Base-by-base conservation (phyloP, 495 filamentous ascomycete genomes). In the Hypomontagnella submonticulosa region DNA sequence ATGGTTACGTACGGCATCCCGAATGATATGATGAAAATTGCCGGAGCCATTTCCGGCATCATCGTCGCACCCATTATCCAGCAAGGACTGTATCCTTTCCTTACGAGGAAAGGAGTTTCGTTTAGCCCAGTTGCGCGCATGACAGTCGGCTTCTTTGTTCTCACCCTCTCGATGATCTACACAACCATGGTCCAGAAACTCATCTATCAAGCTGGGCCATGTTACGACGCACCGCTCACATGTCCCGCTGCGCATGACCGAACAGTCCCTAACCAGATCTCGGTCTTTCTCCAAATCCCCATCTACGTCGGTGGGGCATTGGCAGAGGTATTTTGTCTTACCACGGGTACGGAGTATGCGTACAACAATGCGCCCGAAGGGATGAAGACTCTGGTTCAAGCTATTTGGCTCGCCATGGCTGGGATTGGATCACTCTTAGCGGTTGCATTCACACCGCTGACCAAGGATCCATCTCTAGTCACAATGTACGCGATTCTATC, bases 81-180 rank as follows among this genome's bases (percentile, higher is more conserved):
- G 37, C 74, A 76, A 2, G 66, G 57, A 0, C 60, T 87, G 10
- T 85, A 83, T 55, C 80, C 81, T 0, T 61, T 75, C 13, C 76
- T 87, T 2, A 65, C 71, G 0, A 71, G 65, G 16, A 42, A 63
- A 15, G 61, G 70, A 2, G 76, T 87, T 53, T 46, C 52, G 11
- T 82, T 85, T 50, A 61, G 71, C 1, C 82, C 84, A 1, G 81
- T 87, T n/a, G 71, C 76, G 6, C 79, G 83, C 11, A 87, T 87
- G 40, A 67, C 80, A 4, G 61, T 79, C 8, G 82, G 77, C 0
- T 87, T 87, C 56, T 32, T 78, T 23, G 62, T 83, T 36, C 61
- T 76, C 19, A 66, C 77, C 2, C 59, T 71, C 3, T 66, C 77
- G 4, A 85, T 87, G 81, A 77, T 75, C 0, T 86, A 84, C 59